Evolutionary conservation across 768 basidiomycete species (phyloP).

Genomic region (Psilocybe sp.): DNA sequence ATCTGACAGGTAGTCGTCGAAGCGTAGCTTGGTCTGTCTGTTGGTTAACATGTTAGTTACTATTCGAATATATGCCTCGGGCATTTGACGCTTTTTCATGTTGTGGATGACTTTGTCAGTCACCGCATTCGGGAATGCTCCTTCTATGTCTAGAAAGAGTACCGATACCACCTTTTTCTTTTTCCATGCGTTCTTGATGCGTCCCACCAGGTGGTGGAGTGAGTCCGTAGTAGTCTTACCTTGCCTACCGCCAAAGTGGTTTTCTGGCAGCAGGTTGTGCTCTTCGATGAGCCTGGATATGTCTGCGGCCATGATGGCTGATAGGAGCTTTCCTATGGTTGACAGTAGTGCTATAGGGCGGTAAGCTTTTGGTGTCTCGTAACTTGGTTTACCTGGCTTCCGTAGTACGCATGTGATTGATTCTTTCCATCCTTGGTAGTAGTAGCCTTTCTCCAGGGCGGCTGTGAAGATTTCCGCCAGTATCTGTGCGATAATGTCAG

Average conservation of each 20-base stretch:
- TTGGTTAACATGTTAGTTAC: slow-evolving; percentile 13
- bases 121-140: too few species aligned
- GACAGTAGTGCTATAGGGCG: slow-evolving; percentile 33
- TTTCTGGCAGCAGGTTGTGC: slow-evolving; percentile 26
- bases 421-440: slow-evolving; percentile 12
- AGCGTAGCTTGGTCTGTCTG: slow-evolving; percentile 10
- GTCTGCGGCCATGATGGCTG: slow-evolving; percentile 17
- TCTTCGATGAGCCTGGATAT: slow-evolving; percentile 22
- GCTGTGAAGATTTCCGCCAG: slow-evolving; percentile 15
- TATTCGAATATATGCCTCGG: slow-evolving; percentile 17
- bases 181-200: slow-evolving; percentile 35
- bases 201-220: slow-evolving; percentile 27
- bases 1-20: slow-evolving; percentile 15
- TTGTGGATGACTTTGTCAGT: slow-evolving; percentile 25
- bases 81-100: slow-evolving; percentile 21
- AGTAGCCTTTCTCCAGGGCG: slow-evolving; percentile 1
- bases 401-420: slow-evolving; percentile 25
- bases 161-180: slow-evolving; percentile 26
- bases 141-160: slow-evolving; percentile 40
- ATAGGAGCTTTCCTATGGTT: slow-evolving; percentile 27
- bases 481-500: slow-evolving; percentile 6
- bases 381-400: slow-evolving; percentile 38
- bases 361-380: slow-evolving; percentile 30
- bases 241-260: slow-evolving; percentile 35
- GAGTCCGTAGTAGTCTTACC: too few species aligned